Evolutionary conservation across 768 basidiomycete species (phyloP).

Genomic region (Lenzites betulinus): DNA sequence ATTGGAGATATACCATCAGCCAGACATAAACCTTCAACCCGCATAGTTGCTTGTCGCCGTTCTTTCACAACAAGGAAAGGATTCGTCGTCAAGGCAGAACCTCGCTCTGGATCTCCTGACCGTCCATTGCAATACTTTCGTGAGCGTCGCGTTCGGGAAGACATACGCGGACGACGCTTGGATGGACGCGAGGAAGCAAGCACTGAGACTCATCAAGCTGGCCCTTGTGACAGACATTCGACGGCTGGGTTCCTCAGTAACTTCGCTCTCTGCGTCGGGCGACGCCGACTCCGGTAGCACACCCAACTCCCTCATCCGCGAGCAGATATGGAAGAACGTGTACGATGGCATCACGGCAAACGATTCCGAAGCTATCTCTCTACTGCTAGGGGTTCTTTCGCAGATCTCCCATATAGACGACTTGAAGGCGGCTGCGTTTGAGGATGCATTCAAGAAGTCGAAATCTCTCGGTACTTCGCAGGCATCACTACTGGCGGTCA

Average conservation of each 20-base stretch:
- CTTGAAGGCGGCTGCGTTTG: constrained; percentile 56
- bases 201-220: constrained; percentile 43
- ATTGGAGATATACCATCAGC: background rate
- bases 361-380: constrained; percentile 60
- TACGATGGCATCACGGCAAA: constrained; percentile 60
- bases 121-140: constrained; percentile 51
- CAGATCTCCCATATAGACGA: constrained; percentile 66
- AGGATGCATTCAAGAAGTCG: constrained; percentile 36
- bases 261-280: constrained; percentile 36
- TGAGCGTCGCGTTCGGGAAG: constrained; percentile 48
- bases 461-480: constrained; percentile 23
- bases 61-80: constrained; percentile 37
- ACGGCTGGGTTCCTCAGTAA: constrained; percentile 35
- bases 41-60: constrained; percentile 37
- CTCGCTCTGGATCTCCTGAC: constrained; percentile 44
- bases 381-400: constrained; percentile 59
- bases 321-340: constrained; percentile 67
- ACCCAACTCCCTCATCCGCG: constrained; percentile 43
- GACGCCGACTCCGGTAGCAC: constrained; percentile 33
- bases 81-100: constrained; percentile 29
- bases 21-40: background rate
- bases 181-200: constrained; percentile 41
- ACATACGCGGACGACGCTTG: constrained; percentile 43
- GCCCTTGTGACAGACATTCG: constrained; percentile 38
- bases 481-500: constrained; percentile 54